phyloP scores from a whole-genome alignment of 257 asterid species.

The Solanum piurae region DNA sequence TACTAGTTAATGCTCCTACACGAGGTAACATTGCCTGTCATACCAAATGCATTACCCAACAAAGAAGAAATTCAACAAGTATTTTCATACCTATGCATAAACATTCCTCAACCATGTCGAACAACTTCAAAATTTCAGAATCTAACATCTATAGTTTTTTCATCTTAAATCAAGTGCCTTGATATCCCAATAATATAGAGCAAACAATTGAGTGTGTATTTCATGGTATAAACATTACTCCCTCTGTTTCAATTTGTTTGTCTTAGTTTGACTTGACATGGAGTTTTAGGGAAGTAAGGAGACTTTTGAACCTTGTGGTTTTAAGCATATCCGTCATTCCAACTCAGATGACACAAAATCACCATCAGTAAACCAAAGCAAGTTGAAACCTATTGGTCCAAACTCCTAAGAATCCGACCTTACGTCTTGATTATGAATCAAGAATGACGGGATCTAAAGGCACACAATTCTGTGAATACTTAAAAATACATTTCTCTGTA shows the following conservation, averaged over 20 bases:
- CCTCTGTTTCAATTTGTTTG: not conserved
- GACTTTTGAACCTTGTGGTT: not conserved
- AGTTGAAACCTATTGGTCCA: not conserved
- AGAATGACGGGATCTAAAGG: not conserved
- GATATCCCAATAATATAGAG: not conserved
- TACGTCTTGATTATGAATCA: not conserved
- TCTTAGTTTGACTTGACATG: not conserved
- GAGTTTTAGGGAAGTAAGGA: not conserved
- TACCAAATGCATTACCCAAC: not conserved
- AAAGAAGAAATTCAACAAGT: not conserved
- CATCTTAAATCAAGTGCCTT: not conserved
- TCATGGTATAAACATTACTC: not conserved
- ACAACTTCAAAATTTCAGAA: not conserved
- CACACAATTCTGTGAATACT: not conserved
- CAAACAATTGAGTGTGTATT: not conserved
- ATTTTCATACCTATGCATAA: not conserved
- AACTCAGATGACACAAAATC: not conserved
- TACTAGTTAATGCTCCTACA: not conserved
- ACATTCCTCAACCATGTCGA: not conserved
- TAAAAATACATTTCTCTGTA: not conserved
- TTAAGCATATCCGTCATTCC: not conserved
- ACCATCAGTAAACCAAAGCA: not conserved
- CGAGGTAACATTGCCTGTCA: not conserved
- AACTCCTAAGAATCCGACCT: not conserved
- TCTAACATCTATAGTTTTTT: not conserved